Evolutionary conservation across 106 monocot genomes (phyloP).

Genomic region (Dioscorea dumetorum): DNA sequence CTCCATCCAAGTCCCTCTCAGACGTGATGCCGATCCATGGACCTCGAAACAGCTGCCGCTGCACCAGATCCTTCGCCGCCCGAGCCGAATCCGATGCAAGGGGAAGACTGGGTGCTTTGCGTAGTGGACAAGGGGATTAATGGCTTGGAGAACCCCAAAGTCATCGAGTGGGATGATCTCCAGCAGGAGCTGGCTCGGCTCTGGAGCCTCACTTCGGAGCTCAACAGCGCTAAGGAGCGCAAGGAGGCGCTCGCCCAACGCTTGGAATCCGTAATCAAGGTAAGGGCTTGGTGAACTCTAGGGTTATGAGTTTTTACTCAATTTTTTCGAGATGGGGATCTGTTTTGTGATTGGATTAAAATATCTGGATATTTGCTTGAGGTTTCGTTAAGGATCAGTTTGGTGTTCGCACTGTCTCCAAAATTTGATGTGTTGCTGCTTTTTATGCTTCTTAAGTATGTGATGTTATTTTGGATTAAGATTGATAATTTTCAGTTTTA

Average conservation of each 20-base stretch:
- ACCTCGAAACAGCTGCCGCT: background rate
- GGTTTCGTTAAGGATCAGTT: too few species aligned
- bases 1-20: background rate
- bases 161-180: constrained; percentile 86
- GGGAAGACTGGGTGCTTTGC: background rate
- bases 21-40: constrained; percentile 1
- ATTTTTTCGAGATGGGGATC: background rate
- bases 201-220: constrained; percentile 73
- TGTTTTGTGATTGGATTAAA: too few species aligned
- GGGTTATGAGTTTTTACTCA: too few species aligned
- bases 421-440: too few species aligned
- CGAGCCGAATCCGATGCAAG: background rate
- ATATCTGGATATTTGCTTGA: too few species aligned
- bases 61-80: background rate
- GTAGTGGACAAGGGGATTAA: constrained; percentile 11
- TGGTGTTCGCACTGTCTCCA: too few species aligned
- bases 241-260: constrained; percentile 49
- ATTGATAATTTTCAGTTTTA: too few species aligned
- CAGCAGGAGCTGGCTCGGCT: constrained; percentile 88
- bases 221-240: constrained; percentile 43
- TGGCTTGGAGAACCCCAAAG: constrained; percentile 41
- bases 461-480: too few species aligned
- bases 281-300: constrained; percentile 6
- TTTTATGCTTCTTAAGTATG: too few species aligned
- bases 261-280: constrained; percentile 59